A percentile compares a stretch with the other conserved stretches of the same genome.
Conservation (phyloP, 108 stramenopile species). For the Cafeteria roenbergensis region DNA sequence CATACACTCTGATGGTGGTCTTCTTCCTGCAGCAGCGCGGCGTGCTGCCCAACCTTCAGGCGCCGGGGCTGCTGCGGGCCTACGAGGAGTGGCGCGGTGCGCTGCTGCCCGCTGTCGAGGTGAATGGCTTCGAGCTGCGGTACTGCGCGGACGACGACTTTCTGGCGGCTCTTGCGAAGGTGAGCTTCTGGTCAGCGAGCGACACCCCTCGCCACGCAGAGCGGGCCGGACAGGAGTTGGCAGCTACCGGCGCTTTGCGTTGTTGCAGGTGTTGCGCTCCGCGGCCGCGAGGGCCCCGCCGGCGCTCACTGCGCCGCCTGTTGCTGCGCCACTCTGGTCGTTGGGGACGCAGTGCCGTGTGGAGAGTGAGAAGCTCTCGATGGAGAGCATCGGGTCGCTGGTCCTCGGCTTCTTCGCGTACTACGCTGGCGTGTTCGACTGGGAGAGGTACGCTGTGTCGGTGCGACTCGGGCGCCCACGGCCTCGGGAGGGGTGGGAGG, state of each 20-base stretch:
- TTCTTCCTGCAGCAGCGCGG: constrained; percentile 11
- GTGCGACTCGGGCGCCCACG: not conserved
- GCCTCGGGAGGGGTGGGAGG: not conserved
- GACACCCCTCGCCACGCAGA: not conserved
- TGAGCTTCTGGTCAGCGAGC: not conserved
- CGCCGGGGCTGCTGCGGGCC: not conserved
- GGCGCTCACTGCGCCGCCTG: too few relatives aligned
- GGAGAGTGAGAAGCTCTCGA: too few relatives aligned
- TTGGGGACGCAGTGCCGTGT: too few relatives aligned
- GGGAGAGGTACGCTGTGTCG: not conserved
- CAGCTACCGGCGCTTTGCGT: too few relatives aligned
- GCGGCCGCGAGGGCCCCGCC: too few relatives aligned
- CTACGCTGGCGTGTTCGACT: not conserved
- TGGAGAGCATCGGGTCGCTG: not conserved
- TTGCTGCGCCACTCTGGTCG: too few relatives aligned
- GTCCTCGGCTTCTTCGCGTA: not conserved
- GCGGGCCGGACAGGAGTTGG: not conserved
- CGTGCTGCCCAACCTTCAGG: not conserved
- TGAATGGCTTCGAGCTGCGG: not conserved
- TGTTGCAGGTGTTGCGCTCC: too few relatives aligned
- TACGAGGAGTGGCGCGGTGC: not conserved
- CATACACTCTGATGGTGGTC: constrained; percentile 15
- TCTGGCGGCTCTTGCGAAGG: not conserved
- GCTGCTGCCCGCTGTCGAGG: not conserved
- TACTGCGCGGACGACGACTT: not conserved